A percentile compares a stretch with the other conserved stretches of the same genome.
Evolutionary conservation across 345 rosid genomes (phyloP).

Genomic region (Cardiospermum halicacabum): DNA sequence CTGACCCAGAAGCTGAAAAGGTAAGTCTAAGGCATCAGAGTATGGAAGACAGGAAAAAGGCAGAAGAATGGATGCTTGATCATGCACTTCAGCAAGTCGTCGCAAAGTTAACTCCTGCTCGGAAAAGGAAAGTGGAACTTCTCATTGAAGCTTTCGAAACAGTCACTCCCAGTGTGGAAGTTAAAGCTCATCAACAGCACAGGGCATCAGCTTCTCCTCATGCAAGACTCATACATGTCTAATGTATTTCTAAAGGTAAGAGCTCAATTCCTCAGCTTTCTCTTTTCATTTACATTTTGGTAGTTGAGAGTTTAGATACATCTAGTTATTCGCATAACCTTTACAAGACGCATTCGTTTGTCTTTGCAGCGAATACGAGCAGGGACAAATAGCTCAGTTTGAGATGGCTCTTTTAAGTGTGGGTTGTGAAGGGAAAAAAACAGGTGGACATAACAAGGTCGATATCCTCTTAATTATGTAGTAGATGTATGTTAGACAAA

Average conservation of each 20-base stretch:
- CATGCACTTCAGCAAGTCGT: conserved; percentile 74
- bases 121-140: conserved; percentile 72
- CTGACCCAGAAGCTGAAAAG: conserved; percentile 47
- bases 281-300: neutral
- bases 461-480: neutral
- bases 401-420: neutral
- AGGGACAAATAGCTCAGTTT: neutral
- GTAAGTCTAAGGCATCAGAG: conserved; percentile 66
- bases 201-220: conserved; percentile 19
- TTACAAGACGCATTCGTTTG: too few species aligned
- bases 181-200: conserved; percentile 10
- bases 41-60: conserved; percentile 48
- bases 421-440: neutral
- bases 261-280: neutral
- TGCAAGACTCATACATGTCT: conserved; percentile 13
- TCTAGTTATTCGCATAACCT: neutral
- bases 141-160: conserved; percentile 90
- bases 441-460: neutral
- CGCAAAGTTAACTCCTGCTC: conserved; percentile 70
- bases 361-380: too few species aligned
- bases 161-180: conserved; percentile 46
- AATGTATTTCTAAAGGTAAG: conserved; percentile 26
- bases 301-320: neutral
- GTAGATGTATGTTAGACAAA: neutral
- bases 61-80: conserved; percentile 94